These are phyloP conservation scores for Tripterygium wilfordii DNA, from an alignment of 177 flowering plant species.

Conservation along the genomic window DNA sequence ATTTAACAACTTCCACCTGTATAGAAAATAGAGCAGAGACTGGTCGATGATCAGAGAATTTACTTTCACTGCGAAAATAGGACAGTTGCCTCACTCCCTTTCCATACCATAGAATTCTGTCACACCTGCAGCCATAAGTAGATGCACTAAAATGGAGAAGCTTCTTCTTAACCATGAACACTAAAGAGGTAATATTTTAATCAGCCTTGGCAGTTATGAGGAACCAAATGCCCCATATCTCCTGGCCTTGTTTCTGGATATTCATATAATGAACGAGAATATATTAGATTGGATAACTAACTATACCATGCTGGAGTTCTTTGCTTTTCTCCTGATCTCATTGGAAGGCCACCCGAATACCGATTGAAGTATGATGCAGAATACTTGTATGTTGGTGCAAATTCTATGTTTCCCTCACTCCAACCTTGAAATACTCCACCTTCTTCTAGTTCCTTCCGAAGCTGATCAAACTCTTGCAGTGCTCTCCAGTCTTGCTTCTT, in stretches of 20 bases:
- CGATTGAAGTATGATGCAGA: constrained; percentile 42
- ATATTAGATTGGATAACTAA: no score
- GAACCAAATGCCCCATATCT: no score
- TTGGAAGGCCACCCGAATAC: constrained; percentile 56
- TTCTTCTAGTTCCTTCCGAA: constrained; percentile 39
- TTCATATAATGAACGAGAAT: no score
- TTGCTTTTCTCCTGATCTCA: constrained; percentile 60
- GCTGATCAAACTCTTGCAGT: constrained; percentile 57
- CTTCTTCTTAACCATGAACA: no score
- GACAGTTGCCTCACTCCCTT: constrained; percentile 65
- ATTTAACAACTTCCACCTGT: constrained; percentile 31
- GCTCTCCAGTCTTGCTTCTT: constrained; percentile 54
- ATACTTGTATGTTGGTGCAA: constrained; percentile 70
- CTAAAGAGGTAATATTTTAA: no score
- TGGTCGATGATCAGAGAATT: constrained; percentile 84
- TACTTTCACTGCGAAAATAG: constrained; percentile 68
- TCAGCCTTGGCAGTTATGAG: no score
- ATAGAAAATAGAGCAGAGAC: constrained; percentile 64
- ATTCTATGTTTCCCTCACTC: constrained; percentile 60
- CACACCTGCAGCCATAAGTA: constrained; percentile 61
- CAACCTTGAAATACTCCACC: constrained; percentile 76
- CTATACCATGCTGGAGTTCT: constrained; percentile 74
- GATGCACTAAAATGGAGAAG: not conserved
- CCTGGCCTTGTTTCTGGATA: no score
- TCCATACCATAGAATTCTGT: constrained; percentile 77